Evolutionary conservation across 2,329 filamentous ascomycete species (phyloP), one percentile per base, ranked within the genome.

Genomic region (Curvularia eragrostidis): DNA sequence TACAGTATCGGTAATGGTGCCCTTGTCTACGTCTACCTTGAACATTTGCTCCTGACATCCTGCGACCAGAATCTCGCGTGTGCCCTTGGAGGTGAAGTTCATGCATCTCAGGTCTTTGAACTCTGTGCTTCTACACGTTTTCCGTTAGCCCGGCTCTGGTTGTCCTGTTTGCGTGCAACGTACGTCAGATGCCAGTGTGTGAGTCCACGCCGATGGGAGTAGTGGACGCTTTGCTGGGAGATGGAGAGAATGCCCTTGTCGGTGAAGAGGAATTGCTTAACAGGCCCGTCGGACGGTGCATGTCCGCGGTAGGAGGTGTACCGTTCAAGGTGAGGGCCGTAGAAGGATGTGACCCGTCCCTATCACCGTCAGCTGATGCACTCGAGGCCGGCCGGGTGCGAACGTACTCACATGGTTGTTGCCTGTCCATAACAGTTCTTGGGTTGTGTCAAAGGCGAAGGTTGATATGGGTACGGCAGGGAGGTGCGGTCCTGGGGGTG

Each of bases 251-350:
- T 87, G 19, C 96, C 95, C 73, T 90, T 91, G 62, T 97, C 92
- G 73, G 94, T 94, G 75, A 97, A 91, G 28, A 98, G 83, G 43
- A 99, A 86, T 73, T 98, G 94, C 62, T 91, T 90, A 39, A 99
- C 89, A 2, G 88, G 63, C 23, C 93, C 92, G 76, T 96, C 91
- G 62, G 85, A 78, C 5, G 84, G 81, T 1, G 84, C 81, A 75
- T 97, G 93, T 41, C 89, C 91, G 74, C 89, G 89, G 77, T 95
- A 94, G 36, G 94, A 96, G 4, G 93, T 97, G 77, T 99, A 97
- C 72, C 87, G 86, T 71, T 94, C 90, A 47, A 98, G 84, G 60
- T 97, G 91, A 52, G 87, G 86, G 52, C 92, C 90, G 77, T 91
- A 91, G 78, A 96, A 97, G 10, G 94, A 97, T 43, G 88, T 90